Conservation (phyloP, 169 alveolate genomes). For the Plasmodium yoelii region DNA sequence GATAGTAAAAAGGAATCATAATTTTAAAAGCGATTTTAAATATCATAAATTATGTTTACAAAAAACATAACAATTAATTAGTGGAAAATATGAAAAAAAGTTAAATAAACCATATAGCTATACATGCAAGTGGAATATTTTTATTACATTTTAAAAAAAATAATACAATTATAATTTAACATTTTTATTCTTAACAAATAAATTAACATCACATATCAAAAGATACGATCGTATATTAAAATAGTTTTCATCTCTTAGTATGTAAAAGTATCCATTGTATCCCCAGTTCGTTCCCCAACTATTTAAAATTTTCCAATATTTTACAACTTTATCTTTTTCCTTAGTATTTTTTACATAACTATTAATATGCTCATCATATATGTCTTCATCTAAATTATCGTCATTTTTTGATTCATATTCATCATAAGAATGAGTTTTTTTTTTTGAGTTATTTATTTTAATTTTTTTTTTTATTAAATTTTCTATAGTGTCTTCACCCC, state of each 20-base stretch:
- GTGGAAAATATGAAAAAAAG: too few species aligned
- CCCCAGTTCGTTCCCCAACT: constrained; percentile 77
- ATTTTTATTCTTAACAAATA: constrained; percentile 13
- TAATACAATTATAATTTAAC: too few species aligned
- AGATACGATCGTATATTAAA: constrained; percentile 54
- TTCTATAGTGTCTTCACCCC: constrained; percentile 65
- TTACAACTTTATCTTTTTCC: constrained; percentile 13
- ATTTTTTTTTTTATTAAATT: constrained; percentile 31
- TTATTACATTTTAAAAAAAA: background rate
- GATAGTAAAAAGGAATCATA: too few species aligned
- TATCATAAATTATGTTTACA: too few species aligned
- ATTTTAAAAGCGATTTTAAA: too few species aligned
- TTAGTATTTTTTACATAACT: background rate
- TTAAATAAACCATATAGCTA: too few species aligned
- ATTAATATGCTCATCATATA: background rate
- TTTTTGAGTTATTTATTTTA: background rate
- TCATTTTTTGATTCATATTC: too few species aligned
- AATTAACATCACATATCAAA: constrained; percentile 64
- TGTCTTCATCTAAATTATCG: constrained; percentile 1
- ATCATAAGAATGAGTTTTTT: background rate
- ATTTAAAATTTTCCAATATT: constrained; percentile 68
- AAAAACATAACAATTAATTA: too few species aligned
- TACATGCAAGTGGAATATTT: background rate
- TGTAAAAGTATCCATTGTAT: constrained; percentile 55
- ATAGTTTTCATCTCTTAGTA: constrained; percentile 43